Evolutionary conservation across 441 rosid species (phyloP).

Genomic region (Flueggea neowawraea): DNA sequence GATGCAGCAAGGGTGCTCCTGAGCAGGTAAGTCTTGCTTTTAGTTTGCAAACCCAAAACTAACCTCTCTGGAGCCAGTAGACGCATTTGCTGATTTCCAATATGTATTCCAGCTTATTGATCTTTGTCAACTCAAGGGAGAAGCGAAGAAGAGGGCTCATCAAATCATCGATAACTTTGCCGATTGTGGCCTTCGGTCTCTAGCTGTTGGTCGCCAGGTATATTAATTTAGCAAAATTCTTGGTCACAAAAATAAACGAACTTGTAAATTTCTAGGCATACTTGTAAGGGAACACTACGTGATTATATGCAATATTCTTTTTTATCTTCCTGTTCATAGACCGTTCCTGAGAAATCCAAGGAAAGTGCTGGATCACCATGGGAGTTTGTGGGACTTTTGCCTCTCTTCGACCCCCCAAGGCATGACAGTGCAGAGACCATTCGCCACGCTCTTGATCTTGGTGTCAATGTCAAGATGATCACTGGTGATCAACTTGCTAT

Average conservation of each 20-base stretch:
- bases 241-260: no score
- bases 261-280: no score
- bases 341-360: constrained; percentile 65
- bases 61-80: background rate
- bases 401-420: constrained; percentile 93
- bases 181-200: constrained; percentile 82
- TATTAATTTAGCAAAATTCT: background rate
- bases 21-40: constrained; percentile 54
- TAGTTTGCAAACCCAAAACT: background rate
- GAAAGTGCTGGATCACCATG: constrained; percentile 73
- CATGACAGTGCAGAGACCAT: constrained; percentile 96
- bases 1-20: constrained; percentile 91
- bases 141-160: constrained; percentile 45
- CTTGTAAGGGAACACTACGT: no score
- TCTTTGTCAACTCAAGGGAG: constrained; percentile 66
- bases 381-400: constrained; percentile 92
- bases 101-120: constrained; percentile 52
- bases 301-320: background rate
- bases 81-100: background rate
- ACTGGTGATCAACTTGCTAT: constrained; percentile 98
- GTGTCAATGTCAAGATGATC: constrained; percentile 96
- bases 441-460: constrained; percentile 85
- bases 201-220: constrained; percentile 77
- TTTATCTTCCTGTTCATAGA: constrained; percentile 24
- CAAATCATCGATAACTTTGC: constrained; percentile 67